A percentile compares a stretch with the other conserved stretches of the same genome.
phyloP scores from a whole-genome alignment of 2,329 filamentous ascomycete species.

The Coniochaeta sp. region DNA sequence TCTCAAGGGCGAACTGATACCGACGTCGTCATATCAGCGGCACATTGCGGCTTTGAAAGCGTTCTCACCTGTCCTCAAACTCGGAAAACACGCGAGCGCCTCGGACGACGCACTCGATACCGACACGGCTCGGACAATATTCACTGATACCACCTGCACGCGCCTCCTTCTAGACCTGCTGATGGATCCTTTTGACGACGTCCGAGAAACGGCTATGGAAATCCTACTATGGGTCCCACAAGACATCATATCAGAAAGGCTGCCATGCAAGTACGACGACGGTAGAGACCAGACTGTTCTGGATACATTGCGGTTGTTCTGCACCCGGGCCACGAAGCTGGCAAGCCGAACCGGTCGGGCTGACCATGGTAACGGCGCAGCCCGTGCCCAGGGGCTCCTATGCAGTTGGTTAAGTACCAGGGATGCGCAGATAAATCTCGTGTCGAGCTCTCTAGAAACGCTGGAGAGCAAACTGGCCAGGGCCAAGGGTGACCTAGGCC shows the following conservation, averaged over 20 bases:
- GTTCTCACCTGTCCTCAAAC: constrained; percentile 57
- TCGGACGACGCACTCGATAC: constrained; percentile 16
- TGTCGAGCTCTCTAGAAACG: constrained; percentile 49
- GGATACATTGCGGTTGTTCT: constrained; percentile 36
- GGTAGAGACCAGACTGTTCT: constrained; percentile 11
- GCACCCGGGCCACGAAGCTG: constrained; percentile 43
- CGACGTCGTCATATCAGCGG: constrained; percentile 82
- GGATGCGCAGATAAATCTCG: constrained; percentile 38
- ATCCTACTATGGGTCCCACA: constrained; percentile 44
- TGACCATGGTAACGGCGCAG: constrained; percentile 88
- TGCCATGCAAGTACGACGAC: not conserved
- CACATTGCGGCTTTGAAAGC: constrained; percentile 76
- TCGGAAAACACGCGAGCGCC: constrained; percentile 47
- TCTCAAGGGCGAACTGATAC: constrained; percentile 63
- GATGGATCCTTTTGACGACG: constrained; percentile 88
- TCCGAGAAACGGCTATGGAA: constrained; percentile 52
- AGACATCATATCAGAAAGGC: constrained; percentile 19
- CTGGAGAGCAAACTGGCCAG: constrained; percentile 57
- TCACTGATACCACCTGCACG: constrained; percentile 40
- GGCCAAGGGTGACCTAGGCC: constrained; percentile 57
- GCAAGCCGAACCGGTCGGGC: constrained; percentile 71
- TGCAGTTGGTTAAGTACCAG: constrained; percentile 46
- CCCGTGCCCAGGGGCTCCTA: constrained; percentile 64
- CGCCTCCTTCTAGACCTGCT: constrained; percentile 69
- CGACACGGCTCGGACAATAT: constrained; percentile 16